Base-by-base conservation (phyloP, 805 yeast genomes). In the Kodamaea lidongshanica region DNA sequence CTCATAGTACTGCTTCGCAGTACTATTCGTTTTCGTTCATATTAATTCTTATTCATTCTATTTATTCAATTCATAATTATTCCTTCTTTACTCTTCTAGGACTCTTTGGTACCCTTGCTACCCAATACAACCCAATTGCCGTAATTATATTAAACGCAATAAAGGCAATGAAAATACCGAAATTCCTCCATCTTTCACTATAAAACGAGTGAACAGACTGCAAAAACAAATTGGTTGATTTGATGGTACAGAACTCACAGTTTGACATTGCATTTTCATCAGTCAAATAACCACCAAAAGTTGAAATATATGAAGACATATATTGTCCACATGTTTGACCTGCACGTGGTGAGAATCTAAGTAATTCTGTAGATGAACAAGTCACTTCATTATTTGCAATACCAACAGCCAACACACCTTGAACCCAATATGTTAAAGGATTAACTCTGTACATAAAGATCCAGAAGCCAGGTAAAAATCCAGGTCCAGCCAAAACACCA, bases 361-460 rank as follows among this genome's bases (percentile, higher is more conserved):
- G 37, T 5, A 44, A 43, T 37, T 57, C 63, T n/a, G 20, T 18
- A 5, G 35, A 17, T 2, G 53, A 20, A 39, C 63, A 61, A 30
- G 33, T 40, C 61, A 79, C 67, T 38, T 62, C 17, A 8, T 52
- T 40, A 35, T 52, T 44, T 6, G 58, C 52, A 22, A 55, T 46
- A 8, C 54, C 53, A 23, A 52, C 41, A 4, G 54, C 27, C 28
- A 56, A 50, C 43, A 74, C 52, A 24, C 74, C 77, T 71, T 79
- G 49, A 31, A 81, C 60, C 58, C 79, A 66, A 44, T 80, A 82
- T 1, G 86, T 77, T 39, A 79, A 59, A 11, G 92, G 39, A 75
- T 71, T 67, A 12, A 65, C 70, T 50, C 87, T 65, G 65, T 79
- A 81, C 85, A 81, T 77, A 65, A 79, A 81, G 25, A 70, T 61